Evolutionary conservation across 805 yeast genomes (phyloP).

Genomic region (Myxozyma monticola): DNA sequence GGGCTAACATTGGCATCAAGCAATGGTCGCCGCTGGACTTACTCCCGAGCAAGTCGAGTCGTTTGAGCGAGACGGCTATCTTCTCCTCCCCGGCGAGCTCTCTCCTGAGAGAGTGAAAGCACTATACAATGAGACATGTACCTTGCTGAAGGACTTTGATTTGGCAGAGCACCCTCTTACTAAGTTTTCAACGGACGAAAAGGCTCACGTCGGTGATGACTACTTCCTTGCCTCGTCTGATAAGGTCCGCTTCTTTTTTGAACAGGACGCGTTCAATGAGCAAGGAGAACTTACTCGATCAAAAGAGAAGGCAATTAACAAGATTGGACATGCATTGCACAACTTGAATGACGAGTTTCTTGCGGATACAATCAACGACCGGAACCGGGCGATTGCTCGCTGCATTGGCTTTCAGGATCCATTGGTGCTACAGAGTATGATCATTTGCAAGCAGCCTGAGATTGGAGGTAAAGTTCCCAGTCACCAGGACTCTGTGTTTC

Average conservation of each 20-base stretch:
- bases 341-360: conserved; percentile 52
- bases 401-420: conserved; percentile 62
- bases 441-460: conserved; percentile 74
- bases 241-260: conserved; percentile 68
- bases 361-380: conserved; percentile 51
- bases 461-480: conserved; percentile 73
- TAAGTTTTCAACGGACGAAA: conserved; percentile 58
- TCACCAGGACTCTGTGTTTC: conserved; percentile 73
- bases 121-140: conserved; percentile 47
- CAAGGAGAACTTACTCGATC: conserved; percentile 55
- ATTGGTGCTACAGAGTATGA: conserved; percentile 73
- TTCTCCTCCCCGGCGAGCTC: conserved; percentile 60
- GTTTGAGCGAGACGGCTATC: conserved; percentile 58
- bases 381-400: conserved; percentile 53
- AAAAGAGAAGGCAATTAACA: conserved; percentile 62
- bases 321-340: conserved; percentile 79
- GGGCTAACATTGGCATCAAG: no score
- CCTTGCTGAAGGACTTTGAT: conserved; percentile 52
- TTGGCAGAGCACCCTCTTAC: conserved; percentile 64
- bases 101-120: conserved; percentile 43
- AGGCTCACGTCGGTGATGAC: conserved; percentile 68
- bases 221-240: conserved; percentile 71
- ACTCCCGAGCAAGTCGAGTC: conserved; percentile 51
- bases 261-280: conserved; percentile 63
- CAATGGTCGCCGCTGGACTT: conserved; percentile 36